These are phyloP conservation scores for Boletus huronensis DNA, from an alignment of 768 basidiomycete species.

Conservation along the genomic window DNA sequence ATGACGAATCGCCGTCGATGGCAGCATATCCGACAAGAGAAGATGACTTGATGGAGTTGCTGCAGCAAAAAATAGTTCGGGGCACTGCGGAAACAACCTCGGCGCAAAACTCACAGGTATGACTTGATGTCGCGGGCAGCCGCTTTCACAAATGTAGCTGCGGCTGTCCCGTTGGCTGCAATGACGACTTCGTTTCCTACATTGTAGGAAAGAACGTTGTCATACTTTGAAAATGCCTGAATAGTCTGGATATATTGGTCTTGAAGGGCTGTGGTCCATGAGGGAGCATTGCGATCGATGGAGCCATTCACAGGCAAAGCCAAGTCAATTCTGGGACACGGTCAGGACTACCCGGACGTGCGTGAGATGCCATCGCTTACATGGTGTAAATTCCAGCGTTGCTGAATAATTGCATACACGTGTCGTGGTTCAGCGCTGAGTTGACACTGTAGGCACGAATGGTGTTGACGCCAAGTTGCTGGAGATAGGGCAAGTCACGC, in stretches of 20 bases:
- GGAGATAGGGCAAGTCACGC: constrained; percentile 76
- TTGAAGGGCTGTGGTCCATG: constrained; percentile 80
- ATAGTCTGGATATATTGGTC: constrained; percentile 78
- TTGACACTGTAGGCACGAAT: constrained; percentile 87
- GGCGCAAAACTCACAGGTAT: constrained; percentile 59
- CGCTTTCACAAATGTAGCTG: constrained; percentile 82
- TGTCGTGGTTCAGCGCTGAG: constrained; percentile 77
- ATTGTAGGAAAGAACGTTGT: constrained; percentile 87
- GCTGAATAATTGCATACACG: constrained; percentile 77
- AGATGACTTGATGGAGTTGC: constrained; percentile 58
- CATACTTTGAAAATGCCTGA: constrained; percentile 75
- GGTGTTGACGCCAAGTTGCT: constrained; percentile 74
- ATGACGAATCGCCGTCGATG: constrained; percentile 67
- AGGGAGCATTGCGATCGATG: constrained; percentile 65
- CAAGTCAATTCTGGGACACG: constrained; percentile 67
- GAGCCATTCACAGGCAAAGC: constrained; percentile 84
- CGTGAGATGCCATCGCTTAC: constrained; percentile 43
- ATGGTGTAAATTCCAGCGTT: constrained; percentile 84
- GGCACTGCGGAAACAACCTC: neutral
- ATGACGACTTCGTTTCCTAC: constrained; percentile 83
- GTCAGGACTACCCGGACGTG: constrained; percentile 7
- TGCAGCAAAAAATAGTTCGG: constrained; percentile 21
- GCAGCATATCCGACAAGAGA: constrained; percentile 83
- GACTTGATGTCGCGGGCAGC: constrained; percentile 86
- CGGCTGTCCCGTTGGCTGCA: constrained; percentile 48